Evolutionary conservation across 2,329 filamentous ascomycete genomes (phyloP), one percentile per base, ranked within the genome.

Genomic region (Microdochium bolleyi): DNA sequence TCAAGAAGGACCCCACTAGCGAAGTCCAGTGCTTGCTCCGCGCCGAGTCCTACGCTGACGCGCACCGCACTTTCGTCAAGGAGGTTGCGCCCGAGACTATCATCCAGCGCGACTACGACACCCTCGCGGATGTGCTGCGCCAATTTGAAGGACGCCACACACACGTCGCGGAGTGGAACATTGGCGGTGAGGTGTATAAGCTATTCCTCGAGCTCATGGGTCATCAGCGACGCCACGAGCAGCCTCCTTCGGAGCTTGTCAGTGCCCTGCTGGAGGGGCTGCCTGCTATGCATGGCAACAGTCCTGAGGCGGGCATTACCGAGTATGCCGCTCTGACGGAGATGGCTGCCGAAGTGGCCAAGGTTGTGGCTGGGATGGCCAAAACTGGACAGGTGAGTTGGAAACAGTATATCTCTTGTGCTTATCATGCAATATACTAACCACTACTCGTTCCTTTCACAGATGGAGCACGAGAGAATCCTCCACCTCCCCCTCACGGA

Each of bases 1-100:
- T 84, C 49, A 82, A 80, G 62, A 82, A 84, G 57, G 83, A 92
- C 64, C 77, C 87, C 11, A 78, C 77, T 48, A 75, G 76, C 4
- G 89, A 96, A 67, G 88, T 92, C 10, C 79, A 86, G 52, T 94
- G 85, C 62, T 83, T 99, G 13, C 79, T 97, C 54, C 83, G 84
- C 49, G 92, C 91, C 2, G 79, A 81, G 38, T 84, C 88, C 44
- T 88, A 84, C 68, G 77, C 83, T 27, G 89, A 94, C 65, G 94
- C 94, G 0, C 94, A 97, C 69, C 80, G 84, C 25, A 89, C 92
- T 1, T 85, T 99, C 52, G 82, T 87, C 55, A 82, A 83, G 57
- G 80, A 87, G 58, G 91, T 97, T 27, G 94, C 89, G 0, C 94
- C 94, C 0, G 77, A 79, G 25, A 83, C 89, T 11, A 80, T 99